phyloP scores from a whole-genome alignment of 768 basidiomycete genomes.

The Neoboletus brunneissimus region DNA sequence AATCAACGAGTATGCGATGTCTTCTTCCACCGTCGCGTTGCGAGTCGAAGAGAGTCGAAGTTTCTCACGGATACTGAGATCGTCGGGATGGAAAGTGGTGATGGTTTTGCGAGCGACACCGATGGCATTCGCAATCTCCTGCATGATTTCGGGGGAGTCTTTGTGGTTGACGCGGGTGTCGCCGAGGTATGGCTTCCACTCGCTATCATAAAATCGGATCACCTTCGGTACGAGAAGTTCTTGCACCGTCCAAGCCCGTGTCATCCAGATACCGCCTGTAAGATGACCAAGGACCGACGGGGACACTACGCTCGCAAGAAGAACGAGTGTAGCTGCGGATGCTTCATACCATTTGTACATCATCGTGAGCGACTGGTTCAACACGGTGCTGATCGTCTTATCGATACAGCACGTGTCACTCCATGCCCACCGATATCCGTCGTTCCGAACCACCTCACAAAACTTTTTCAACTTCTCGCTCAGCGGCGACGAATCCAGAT shows the following conservation, averaged over 20 bases:
- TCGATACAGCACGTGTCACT: constrained; percentile 3
- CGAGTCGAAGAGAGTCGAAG: constrained; percentile 7
- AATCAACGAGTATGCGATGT: constrained; percentile 1
- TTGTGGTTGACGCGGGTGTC: not conserved
- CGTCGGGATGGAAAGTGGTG: not conserved
- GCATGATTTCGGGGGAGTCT: not conserved
- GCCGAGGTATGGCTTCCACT: constrained; percentile 10
- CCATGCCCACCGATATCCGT: constrained; percentile 12
- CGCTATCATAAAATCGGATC: constrained; percentile 8
- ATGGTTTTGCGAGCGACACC: constrained; percentile 1
- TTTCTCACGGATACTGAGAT: constrained; percentile 5
- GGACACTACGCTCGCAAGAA: not conserved
- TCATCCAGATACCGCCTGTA: constrained; percentile 5
- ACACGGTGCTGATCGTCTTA: constrained; percentile 5
- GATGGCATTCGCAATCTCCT: constrained; percentile 3
- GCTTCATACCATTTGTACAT: constrained; percentile 2
- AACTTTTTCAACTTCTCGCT: constrained; percentile 8
- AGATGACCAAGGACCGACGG: not conserved
- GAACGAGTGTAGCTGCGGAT: not conserved
- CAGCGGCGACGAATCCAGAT: not conserved
- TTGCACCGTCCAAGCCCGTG: constrained; percentile 15
- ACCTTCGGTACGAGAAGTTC: constrained; percentile 13
- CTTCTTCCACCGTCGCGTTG: constrained; percentile 1
- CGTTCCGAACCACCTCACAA: constrained; percentile 1
- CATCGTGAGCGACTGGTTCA: constrained; percentile 6